Base-by-base conservation (phyloP, 2,329 filamentous ascomycete genomes). In the Neofusicoccum kwambonambiense region DNA sequence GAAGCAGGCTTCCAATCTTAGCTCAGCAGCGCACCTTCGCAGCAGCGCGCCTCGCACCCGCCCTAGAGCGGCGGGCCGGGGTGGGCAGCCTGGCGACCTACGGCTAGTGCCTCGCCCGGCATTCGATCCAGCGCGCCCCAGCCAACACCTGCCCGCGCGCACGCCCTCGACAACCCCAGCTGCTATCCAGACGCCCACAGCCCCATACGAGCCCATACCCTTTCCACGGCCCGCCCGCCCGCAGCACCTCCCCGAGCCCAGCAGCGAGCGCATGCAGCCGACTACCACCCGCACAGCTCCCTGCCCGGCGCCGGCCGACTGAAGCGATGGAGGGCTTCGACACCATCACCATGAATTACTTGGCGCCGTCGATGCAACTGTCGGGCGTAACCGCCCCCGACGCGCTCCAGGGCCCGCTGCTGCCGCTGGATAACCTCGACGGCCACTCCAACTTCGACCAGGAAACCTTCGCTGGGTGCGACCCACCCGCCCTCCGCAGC, bases 341-440 rank as follows among this genome's bases (percentile, higher is more conserved):
- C 74, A 84, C 83, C 69, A 83, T 84, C 77, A 81, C 83, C 74
- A 87, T 88, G 86, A 84, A 84, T 70, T 89, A 87, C 71, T 76
- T 87, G 76, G 81, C 83, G 64, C 83, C 82, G 69, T 83, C 85
- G 68, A 79, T 87, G 73, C 81, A 83, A 64, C 81, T 87, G 67
- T 80, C 83, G 56, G 81, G 83, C 73, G 78, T 84, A 57, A 80
- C 82, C 62, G 78, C 78, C 64, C 71, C 72, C 47, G 76, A 77
- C 68, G 37, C 60, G 19, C 68, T 77, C 64, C 67, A 72, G 11
- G 76, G 80, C 69, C 76, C 78, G 45, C 76, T 81, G 62, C 76
- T 84, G 49, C 79, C 81, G 37, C 78, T 87, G 69, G 86, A 88
- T 66, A 75, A 83, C 62, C 81, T 82, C 54, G 85, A 87, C 68